Percentiles rank a stretch among this genome's conserved stretches.
phyloP scores from a whole-genome alignment of 139 green algal genomes.

The Haematococcus lacustris region DNA sequence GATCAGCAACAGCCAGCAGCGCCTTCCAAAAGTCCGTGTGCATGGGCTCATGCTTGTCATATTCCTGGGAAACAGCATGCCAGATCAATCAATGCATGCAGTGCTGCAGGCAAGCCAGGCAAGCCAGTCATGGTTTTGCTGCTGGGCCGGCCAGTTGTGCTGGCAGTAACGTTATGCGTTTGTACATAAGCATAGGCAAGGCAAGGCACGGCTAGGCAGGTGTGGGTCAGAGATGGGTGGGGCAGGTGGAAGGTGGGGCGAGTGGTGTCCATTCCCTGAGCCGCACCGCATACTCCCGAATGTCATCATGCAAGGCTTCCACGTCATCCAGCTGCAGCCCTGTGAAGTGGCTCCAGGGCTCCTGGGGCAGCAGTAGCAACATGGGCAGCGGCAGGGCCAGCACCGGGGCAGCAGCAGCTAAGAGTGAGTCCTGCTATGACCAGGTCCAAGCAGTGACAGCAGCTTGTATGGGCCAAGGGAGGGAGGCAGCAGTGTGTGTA shows the following conservation, averaged over 20 bases:
- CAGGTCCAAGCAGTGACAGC: too few species aligned
- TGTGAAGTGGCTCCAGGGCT: constrained; percentile 34
- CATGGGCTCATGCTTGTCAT: constrained; percentile 56
- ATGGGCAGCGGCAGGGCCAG: too few species aligned
- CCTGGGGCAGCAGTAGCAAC: too few species aligned
- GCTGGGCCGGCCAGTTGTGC: not conserved
- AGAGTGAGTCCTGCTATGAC: too few species aligned
- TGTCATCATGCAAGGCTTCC: constrained; percentile 46
- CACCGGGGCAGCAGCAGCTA: too few species aligned
- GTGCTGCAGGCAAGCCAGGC: not conserved
- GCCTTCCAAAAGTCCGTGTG: constrained; percentile 45
- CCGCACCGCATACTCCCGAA: constrained; percentile 45
- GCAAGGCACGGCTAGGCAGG: not conserved
- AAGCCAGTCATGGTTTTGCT: not conserved
- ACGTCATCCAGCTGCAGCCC: constrained; percentile 46
- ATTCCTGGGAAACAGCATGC: constrained; percentile 33
- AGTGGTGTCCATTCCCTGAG: not conserved
- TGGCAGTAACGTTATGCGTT: not conserved
- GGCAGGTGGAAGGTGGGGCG: too few species aligned
- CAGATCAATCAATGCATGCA: not conserved
- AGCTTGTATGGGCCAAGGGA: too few species aligned
- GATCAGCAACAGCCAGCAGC: constrained; percentile 25
- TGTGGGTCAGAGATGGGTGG: not conserved
- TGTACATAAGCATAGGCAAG: not conserved
- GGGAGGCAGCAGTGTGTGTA: too few species aligned